phyloP scores from a whole-genome alignment of 192 early-diverging fungal genomes.

The Umbelopsis sp. region DNA sequence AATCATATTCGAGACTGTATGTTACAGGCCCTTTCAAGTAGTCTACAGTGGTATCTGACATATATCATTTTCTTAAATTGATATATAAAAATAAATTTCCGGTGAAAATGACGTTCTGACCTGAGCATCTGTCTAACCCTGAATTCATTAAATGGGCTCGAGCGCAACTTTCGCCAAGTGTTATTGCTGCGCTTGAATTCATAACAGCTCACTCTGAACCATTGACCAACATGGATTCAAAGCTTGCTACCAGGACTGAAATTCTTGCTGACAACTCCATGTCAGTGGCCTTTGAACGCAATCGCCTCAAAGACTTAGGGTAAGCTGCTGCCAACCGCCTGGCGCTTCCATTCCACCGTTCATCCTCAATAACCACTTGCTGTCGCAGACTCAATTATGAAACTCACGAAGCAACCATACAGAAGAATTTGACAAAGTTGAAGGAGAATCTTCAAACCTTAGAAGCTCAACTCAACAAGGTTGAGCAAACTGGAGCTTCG shows the following conservation, averaged over 20 bases:
- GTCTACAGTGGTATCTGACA: no score
- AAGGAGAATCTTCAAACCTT: constrained; percentile 54
- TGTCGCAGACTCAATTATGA: constrained; percentile 50
- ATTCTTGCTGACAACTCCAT: constrained; percentile 62
- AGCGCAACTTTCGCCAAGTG: no score
- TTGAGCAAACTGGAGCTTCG: constrained; percentile 57
- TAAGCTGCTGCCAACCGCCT: not conserved
- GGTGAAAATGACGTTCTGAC: no score
- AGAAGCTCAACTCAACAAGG: constrained; percentile 56
- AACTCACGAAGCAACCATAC: constrained; percentile 56
- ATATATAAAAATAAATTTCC: no score
- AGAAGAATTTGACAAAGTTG: constrained; percentile 53
- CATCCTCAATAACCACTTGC: not conserved
- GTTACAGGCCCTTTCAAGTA: no score
- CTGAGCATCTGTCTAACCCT: no score
- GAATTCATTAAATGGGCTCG: no score
- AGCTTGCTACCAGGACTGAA: constrained; percentile 42
- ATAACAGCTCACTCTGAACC: not conserved
- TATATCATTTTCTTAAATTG: no score
- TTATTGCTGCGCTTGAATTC: not conserved
- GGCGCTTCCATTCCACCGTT: not conserved
- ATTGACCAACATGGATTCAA: constrained; percentile 35
- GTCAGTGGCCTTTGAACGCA: constrained; percentile 57
- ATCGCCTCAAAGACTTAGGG: constrained; percentile 46
- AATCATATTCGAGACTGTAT: not conserved